Conservation (phyloP, 1,139 yeast genomes). For the Geotrichum bryndzae region DNA sequence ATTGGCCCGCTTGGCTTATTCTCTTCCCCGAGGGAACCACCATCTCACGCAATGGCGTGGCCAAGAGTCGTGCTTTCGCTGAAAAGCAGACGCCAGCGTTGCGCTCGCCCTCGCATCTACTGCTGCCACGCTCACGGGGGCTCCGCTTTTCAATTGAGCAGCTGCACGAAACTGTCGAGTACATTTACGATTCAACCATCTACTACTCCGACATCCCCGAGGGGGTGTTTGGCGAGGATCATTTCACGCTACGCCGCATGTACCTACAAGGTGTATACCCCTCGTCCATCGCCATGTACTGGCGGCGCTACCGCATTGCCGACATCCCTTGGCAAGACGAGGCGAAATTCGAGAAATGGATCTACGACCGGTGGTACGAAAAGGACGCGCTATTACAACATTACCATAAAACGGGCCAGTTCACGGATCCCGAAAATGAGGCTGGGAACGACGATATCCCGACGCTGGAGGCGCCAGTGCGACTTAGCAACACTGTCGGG, state of each 20-base stretch:
- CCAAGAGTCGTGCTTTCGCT: conserved; percentile 53
- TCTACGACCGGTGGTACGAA: conserved; percentile 65
- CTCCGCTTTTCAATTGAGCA: conserved; percentile 59
- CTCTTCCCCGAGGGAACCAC: conserved; percentile 96
- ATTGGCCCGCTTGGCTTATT: conserved; percentile 47
- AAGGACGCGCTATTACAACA: conserved; percentile 65
- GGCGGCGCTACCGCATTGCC: conserved; percentile 50
- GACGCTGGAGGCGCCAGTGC: conserved; percentile 4
- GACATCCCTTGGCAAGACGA: conserved; percentile 61
- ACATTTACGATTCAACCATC: conserved; percentile 75
- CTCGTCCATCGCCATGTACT: conserved; percentile 52
- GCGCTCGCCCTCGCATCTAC: conserved; percentile 50
- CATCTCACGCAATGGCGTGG: conserved; percentile 58
- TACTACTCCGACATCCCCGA: conserved; percentile 66
- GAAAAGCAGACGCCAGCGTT: conserved; percentile 37
- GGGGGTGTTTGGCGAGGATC: conserved; percentile 70
- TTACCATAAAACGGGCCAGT: conserved; percentile 55
- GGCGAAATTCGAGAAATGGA: conserved; percentile 68
- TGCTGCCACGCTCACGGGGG: conserved; percentile 81
- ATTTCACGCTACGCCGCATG: conserved; percentile 57
- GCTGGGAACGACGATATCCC: not conserved
- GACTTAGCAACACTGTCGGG: conserved; percentile 6
- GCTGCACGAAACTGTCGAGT: conserved; percentile 54
- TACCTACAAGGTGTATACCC: conserved; percentile 73
- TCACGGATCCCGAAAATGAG: conserved; percentile 31